These are phyloP conservation scores for Botrytis fragariae DNA, from an alignment of 2,329 filamentous ascomycete genomes.

Conservation along the genomic window DNA sequence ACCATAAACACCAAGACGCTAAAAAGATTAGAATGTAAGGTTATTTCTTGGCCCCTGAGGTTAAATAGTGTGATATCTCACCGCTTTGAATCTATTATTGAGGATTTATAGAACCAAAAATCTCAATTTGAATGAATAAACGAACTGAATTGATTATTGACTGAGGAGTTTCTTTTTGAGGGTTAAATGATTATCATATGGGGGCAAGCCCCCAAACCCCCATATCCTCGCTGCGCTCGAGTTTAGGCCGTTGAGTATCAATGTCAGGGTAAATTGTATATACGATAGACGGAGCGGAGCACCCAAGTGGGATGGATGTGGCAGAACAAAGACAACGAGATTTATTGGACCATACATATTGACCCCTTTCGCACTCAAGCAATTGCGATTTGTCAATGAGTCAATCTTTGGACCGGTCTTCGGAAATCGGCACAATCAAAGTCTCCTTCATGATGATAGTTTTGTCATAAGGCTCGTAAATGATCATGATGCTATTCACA, in stretches of 20 bases:
- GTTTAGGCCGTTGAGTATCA: not conserved
- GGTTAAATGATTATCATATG: not conserved
- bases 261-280: not conserved
- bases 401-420: not conserved
- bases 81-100: not conserved
- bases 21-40: not conserved
- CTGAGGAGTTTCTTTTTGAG: fast-evolving
- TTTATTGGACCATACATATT: not conserved
- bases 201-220: not conserved
- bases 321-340: not conserved
- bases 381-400: not conserved
- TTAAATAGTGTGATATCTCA: not conserved
- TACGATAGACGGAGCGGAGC: not conserved
- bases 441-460: not conserved
- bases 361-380: not conserved
- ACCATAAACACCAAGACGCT: conserved; percentile 10
- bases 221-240: not conserved
- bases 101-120: not conserved
- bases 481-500: not conserved
- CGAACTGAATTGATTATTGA: not conserved
- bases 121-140: not conserved
- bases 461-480: not conserved
- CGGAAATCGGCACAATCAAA: not conserved
- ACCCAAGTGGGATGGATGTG: not conserved
- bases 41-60: not conserved